phyloP scores from a whole-genome alignment of 495 filamentous ascomycete species.

The Aspergillus cristatus region DNA sequence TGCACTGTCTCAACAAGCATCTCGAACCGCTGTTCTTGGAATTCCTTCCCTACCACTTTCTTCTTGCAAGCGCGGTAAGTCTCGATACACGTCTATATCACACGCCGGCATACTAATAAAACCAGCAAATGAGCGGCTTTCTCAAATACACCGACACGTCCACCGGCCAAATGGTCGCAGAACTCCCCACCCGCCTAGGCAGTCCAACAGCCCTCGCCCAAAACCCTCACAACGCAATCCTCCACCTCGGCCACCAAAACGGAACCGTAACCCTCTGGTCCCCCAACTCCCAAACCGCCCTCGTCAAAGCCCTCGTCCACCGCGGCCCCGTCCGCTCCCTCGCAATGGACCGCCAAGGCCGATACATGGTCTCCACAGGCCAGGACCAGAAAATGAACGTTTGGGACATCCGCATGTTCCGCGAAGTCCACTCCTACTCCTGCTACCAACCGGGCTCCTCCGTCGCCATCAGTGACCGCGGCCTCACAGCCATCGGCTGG shows the following conservation, averaged over 20 bases:
- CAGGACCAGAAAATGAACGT: slow-evolving; percentile 88
- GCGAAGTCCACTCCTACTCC: slow-evolving; percentile 84
- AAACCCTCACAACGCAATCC: slow-evolving; percentile 83
- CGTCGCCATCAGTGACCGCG: slow-evolving; percentile 79
- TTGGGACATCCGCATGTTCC: slow-evolving; percentile 94
- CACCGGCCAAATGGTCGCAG: slow-evolving; percentile 75
- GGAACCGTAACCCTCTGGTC: slow-evolving; percentile 92
- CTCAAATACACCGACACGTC: slow-evolving; percentile 94
- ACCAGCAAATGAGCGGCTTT: slow-evolving; percentile 67
- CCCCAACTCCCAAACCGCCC: slow-evolving; percentile 75
- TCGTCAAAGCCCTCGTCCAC: slow-evolving; percentile 93
- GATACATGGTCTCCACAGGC: slow-evolving; percentile 92
- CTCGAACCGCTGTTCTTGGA: slow-evolving; percentile 91
- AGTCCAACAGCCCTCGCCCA: slow-evolving; percentile 76
- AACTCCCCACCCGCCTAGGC: slow-evolving; percentile 74
- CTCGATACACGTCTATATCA: too few species aligned
- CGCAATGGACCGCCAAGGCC: slow-evolving; percentile 78
- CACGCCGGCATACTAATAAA: not conserved
- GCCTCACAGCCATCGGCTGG: slow-evolving; percentile 83
- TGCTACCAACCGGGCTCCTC: slow-evolving; percentile 77
- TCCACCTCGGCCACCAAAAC: slow-evolving; percentile 89
- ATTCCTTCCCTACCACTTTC: slow-evolving; percentile 93
- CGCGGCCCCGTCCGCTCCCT: slow-evolving; percentile 82
- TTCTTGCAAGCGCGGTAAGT: slow-evolving; percentile 75
- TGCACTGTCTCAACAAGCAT: slow-evolving; percentile 84